Evolutionary conservation across 1,139 yeast genomes (phyloP).

Genomic region (Taphrina betulina): DNA sequence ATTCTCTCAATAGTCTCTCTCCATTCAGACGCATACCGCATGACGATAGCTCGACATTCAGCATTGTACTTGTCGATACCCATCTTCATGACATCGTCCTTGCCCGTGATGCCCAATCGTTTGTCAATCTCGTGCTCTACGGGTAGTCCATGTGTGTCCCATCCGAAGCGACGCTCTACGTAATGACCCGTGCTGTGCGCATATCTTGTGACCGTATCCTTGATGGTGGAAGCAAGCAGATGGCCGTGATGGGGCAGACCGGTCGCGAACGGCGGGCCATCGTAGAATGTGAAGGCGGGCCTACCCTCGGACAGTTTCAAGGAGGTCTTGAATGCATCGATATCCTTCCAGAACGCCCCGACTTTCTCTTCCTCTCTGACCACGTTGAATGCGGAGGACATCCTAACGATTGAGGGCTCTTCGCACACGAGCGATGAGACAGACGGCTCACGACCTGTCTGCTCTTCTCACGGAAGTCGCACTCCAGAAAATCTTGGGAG

Average conservation of each 20-base stretch:
- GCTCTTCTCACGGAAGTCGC: no score
- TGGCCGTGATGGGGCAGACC: conserved; percentile 96
- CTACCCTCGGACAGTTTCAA: conserved; percentile 78
- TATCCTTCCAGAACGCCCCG: conserved; percentile 76
- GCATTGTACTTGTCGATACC: conserved; percentile 80
- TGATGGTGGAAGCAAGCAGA: conserved; percentile 81
- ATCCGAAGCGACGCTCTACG: conserved; percentile 96
- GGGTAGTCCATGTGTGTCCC: conserved; percentile 99
- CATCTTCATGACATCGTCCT: conserved; percentile 88
- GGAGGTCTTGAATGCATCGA: conserved; percentile 88
- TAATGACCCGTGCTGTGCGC: conserved; percentile 97
- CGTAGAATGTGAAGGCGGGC: conserved; percentile 89
- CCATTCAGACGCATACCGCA: conserved; percentile 97
- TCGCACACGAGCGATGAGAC: no score
- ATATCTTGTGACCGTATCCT: conserved; percentile 92
- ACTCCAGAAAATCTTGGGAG: no score
- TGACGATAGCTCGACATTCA: conserved; percentile 94
- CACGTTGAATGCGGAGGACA: conserved; percentile 51
- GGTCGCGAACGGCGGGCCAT: conserved; percentile 99
- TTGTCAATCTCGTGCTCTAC: conserved; percentile 98
- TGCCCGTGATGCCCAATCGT: conserved; percentile 87
- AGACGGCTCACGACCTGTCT: no score
- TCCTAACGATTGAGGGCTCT: no score
- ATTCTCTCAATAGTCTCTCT: conserved; percentile 83
- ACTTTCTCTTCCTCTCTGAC: conserved; percentile 86